These are phyloP conservation scores for Emergomyces pasteurianus DNA, from an alignment of 2,329 filamentous ascomycete species.

Conservation along the genomic window DNA sequence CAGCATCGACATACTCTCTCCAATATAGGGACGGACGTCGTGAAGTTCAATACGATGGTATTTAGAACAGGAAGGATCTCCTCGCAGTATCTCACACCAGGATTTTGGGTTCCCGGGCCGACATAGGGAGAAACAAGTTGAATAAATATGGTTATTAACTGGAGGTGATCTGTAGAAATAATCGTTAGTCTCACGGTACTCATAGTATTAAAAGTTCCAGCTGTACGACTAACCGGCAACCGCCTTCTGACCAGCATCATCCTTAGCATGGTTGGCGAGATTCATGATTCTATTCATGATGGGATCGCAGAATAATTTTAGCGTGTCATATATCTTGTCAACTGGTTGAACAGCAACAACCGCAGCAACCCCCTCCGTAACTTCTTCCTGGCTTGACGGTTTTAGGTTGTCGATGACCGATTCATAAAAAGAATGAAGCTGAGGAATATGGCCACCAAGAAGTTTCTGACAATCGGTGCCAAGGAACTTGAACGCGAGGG, in stretches of 20 bases:
- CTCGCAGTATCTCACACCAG: conserved; percentile 90
- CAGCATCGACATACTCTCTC: conserved; percentile 91
- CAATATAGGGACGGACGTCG: conserved; percentile 74
- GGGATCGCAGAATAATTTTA: conserved; percentile 90
- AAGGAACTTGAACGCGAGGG: conserved; percentile 92
- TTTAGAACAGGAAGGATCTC: conserved; percentile 83
- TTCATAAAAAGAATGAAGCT: conserved; percentile 87
- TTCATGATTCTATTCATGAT: conserved; percentile 73
- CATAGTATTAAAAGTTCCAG: not conserved
- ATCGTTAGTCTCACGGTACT: conserved; percentile 1
- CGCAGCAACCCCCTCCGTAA: conserved; percentile 88
- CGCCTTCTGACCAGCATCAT: conserved; percentile 71
- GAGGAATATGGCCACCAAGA: conserved; percentile 67
- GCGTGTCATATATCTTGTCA: conserved; percentile 65
- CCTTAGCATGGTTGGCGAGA: conserved; percentile 72
- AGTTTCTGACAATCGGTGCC: conserved; percentile 88
- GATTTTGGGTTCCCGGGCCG: conserved; percentile 61
- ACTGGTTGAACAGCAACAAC: conserved; percentile 79
- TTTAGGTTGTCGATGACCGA: conserved; percentile 78
- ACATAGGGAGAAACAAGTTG: conserved; percentile 67
- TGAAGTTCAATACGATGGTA: conserved; percentile 78
- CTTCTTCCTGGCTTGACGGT: conserved; percentile 78
- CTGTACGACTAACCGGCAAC: conserved; percentile 54
- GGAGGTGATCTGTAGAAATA: conserved; percentile 58
- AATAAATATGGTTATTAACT: conserved; percentile 83